Evolutionary conservation across 2,329 filamentous ascomycete species (phyloP), one percentile per base, ranked within the genome.

Genomic region (Daldinia sp.): DNA sequence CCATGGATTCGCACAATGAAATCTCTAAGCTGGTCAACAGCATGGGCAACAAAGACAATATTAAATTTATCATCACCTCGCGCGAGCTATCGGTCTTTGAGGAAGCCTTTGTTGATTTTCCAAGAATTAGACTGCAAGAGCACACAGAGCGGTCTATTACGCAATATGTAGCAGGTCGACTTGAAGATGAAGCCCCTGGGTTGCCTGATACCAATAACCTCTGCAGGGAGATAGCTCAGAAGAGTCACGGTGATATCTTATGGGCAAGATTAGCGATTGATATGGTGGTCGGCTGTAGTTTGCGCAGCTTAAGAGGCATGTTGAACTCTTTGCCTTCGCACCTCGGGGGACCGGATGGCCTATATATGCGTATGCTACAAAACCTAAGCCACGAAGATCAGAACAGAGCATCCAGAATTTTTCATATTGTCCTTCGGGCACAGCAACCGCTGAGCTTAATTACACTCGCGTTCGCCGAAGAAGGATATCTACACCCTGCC

Each of bases 361-460:
- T 76, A 4, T 76, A 76, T 35, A 75, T 75, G 72, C 70, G 69
- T n/a, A 75, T 76, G 67, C 66, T 76, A 3, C 64, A 74, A 60
- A 73, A 70, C 21, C 64, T 76, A 3, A 68, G 62, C 25, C 70
- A 49, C 2, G 68, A 72, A 30, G n/a, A 70, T n/a, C 70, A 72
- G 39, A 65, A 68, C 4, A 67, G 65, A 25, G 72, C 73, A 49
- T 74, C 63, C 27, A 71, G 71, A 32, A 72, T 75, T 43, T 76
- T 74, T 29, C 70, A 74, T 37, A 64, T 76, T 8, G 68, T 75
- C 7, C 58, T 75, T 32, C 67, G 70, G 30, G 69, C 74, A 7
- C 72, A 72, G 19, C 72, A 75, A n/a, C 73, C 74, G 17, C 74
- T 73, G n/a, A 71, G 63, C 47, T 60, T 75, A 30, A 61, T 74